Evolutionary conservation across 1,139 yeast species (phyloP), one percentile per base, ranked within the genome.

Genomic region (Casaregolazyma suthepensis): DNA sequence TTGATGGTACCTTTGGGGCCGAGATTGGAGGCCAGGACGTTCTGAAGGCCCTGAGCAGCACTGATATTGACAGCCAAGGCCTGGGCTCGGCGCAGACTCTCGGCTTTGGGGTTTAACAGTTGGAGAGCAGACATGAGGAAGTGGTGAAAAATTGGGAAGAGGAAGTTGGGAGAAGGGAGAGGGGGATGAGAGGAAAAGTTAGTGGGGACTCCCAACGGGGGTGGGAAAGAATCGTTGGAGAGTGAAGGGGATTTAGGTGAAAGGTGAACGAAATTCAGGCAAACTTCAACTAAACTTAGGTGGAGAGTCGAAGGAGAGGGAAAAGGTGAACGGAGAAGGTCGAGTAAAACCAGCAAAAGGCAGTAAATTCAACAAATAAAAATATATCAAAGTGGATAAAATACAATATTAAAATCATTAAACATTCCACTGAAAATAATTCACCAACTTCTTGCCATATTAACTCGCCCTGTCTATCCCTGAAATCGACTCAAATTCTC

Each of bases 1-100:
- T 93, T 93, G 66, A 94, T 76, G 31, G 99, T 94, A 53, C 99
- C 99, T 68, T 89, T 89, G 46, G 99, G 99, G 31, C 99, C 99
- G 64, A 93, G 75, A 68, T 93, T 93, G 56, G 96, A 84, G 55
- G 93, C 85, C 59, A 93, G 76, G 46, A 93, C 98, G 66, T 82
- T 87, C 73, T 94, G 99, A 57, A 93, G 78, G 40, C 99, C 99
- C 69, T 89, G 96, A 5, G 99, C 99, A 2, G 99, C 97, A 35
- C 90, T 82, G 56, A 90, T 89, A 72, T 93, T 94, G 48, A 93
- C 99, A 67, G 90, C 91, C 60, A 93, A 78, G 18, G 99, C 99
- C 71, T 95, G 98, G 57, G 87, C 82, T 66, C 99, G 82, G 72
- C 98, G 83, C 62, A 93, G 74, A 37, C 96, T 87, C 76, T 93